Evolutionary conservation across 2,329 filamentous ascomycete genomes (phyloP), one percentile per base, ranked within the genome.

Genomic region (Clarireedia homoeocarpa): DNA sequence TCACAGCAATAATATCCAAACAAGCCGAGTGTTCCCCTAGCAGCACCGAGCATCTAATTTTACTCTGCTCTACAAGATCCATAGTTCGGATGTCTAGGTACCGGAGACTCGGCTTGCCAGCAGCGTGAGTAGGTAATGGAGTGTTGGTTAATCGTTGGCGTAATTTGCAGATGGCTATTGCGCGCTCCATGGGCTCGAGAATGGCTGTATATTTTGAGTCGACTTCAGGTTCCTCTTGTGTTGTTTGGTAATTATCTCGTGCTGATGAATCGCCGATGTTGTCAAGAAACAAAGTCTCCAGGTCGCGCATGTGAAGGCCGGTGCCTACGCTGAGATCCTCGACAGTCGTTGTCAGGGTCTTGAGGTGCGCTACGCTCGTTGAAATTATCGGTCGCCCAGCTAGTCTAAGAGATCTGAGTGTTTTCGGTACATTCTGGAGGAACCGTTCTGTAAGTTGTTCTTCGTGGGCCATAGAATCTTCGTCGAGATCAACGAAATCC

Each of bases 91-190:
- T 40, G 48, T 62, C 50, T 24, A 64, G 20, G 51, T 58, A 59
- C 4, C 52, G 24, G 15, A 57, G 20, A 34, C 23, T 47, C 23
- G 59, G 17, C 2, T 44, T 53, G 6, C 39, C 24, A 15, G 3
- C 17, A 9, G 10, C 20, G 20, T 15, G 26, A 6, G 6, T 20
- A 30, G 45, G 42, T 14, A 48, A n/a, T 4, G 27, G 50, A 2
- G 58, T 48, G 4, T 49, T 57, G 39, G 53, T 39, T 5, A 63
- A 39, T 23, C 58, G 50, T 26, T 42, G 57, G 10, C 56, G 57
- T 17, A 64, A 36, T 30, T 60, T 61, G 47, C 61, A 62, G 3
- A 59, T 50, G 3, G 62, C 58, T 34, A 64, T 48, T 3, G 62
- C 60, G n/a, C 58, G 49, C 38, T 38, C 48, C 57, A 64, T 58